Base-by-base conservation (phyloP, 441 rosid species). In the Populus hybrid region DNA sequence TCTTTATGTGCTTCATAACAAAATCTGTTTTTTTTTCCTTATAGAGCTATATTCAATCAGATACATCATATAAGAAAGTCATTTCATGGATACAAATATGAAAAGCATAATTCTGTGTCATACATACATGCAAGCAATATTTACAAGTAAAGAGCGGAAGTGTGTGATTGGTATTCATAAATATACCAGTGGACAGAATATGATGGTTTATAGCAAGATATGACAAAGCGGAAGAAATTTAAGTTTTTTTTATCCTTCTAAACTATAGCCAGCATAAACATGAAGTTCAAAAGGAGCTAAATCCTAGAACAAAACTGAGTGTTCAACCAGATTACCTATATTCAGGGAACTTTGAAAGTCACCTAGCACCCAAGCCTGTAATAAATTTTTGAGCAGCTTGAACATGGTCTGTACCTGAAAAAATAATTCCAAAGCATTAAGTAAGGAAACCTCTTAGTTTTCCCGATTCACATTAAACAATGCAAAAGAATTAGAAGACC, bases 301-400 rank as follows among this genome's bases (percentile, higher is more conserved):
- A 23, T 4, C 12, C 71, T 12, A 28, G 8, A 50, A 24, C 34
- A 6, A n/a, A 61, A 72, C 26, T 34, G 21, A 67, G n/a, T 24
- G 53, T 64, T 66, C 10, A 68, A 32, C 46, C n/a, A 10, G 50
- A 63, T 75, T 87, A 94, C 99, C 99, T 94, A 32, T 87, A 84
- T 69, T 97, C 98, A 28, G 92, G 84, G 59, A 84, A 83, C 84
- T 94, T 97, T 28, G 99, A 79, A 72, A 97, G 87, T 70, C 97
- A 87, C 81, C 98, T 92, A 32, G 99, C 98, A 82, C 94, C 99
- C 88, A 97, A 86, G 78, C 99, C 98, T 12, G 98, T 92, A 30
- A 97, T 97, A 73, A 87, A 97, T 81, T 91, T 97, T 78, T 97
- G 98, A 57, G 98, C 93, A 36, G 91, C 89, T 83, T 90, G 97